Conservation (phyloP, 2,329 filamentous ascomycete genomes). For the Scedosporium minutisporum region DNA sequence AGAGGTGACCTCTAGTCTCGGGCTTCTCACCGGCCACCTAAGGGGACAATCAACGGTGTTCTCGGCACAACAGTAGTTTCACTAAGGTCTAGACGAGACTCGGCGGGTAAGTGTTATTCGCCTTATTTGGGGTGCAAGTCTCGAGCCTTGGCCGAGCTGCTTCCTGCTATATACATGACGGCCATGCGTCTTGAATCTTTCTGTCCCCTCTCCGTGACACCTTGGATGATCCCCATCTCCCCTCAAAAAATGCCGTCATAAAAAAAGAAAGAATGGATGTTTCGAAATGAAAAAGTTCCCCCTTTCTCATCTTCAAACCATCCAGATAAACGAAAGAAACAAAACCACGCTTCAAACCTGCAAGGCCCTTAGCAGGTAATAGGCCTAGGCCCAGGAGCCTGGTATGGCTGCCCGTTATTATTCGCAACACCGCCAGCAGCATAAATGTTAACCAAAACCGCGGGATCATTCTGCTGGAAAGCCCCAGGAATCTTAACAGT, state of each 20-base stretch:
- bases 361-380: slow-evolving; percentile 2
- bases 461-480: slow-evolving; percentile 32
- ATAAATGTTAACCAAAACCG: slow-evolving; percentile 38
- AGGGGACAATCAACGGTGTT: too few species aligned
- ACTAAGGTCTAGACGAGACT: too few species aligned
- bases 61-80: too few species aligned
- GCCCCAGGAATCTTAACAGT: slow-evolving; percentile 33
- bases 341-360: not conserved
- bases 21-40: too few species aligned
- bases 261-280: too few species aligned
- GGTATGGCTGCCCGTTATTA: slow-evolving; percentile 29
- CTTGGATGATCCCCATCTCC: not conserved
- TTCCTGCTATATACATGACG: not conserved
- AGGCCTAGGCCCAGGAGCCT: slow-evolving; percentile 1
- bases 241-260: not conserved
- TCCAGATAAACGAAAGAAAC: not conserved
- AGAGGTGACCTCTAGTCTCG: too few species aligned
- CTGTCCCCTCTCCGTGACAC: not conserved
- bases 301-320: not conserved
- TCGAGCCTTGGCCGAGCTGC: too few species aligned
- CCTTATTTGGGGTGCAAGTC: too few species aligned
- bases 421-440: slow-evolving; percentile 29
- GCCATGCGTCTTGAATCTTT: not conserved
- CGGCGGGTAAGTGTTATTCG: too few species aligned
- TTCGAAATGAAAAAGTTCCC: not conserved